These are phyloP conservation scores for Nakazawaea ernobii DNA, from an alignment of 805 yeast genomes.

Conservation along the genomic window DNA sequence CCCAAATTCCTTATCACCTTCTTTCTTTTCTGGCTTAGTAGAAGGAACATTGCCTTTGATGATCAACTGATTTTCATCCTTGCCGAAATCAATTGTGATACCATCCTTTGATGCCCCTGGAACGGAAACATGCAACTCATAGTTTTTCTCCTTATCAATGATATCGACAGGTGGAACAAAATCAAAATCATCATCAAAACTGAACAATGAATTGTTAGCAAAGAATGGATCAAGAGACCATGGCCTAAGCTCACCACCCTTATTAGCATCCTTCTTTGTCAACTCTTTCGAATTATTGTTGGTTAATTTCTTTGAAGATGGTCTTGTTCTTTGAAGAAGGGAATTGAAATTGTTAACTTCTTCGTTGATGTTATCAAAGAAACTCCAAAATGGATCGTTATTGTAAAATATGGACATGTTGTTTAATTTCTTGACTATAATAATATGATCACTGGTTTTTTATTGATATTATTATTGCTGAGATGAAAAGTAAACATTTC, in stretches of 20 bases:
- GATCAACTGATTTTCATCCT: conserved; percentile 34
- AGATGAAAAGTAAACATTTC: neutral
- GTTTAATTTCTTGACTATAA: neutral
- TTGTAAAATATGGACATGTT: conserved; percentile 14
- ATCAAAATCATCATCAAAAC: conserved; percentile 10
- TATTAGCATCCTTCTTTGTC: conserved; percentile 8
- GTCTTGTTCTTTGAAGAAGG: conserved; percentile 20
- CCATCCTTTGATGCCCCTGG: conserved; percentile 43
- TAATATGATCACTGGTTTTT: neutral
- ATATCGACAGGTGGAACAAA: conserved; percentile 41
- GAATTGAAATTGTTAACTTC: conserved; percentile 35
- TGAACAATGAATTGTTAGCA: conserved; percentile 3
- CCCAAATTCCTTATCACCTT: conserved; percentile 12
- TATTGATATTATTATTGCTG: neutral
- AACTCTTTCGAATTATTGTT: conserved; percentile 5
- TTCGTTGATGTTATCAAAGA: conserved; percentile 35
- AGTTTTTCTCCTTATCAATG: conserved; percentile 35
- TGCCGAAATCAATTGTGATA: conserved; percentile 40
- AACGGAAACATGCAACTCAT: conserved; percentile 36
- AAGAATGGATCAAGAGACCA: conserved; percentile 20
- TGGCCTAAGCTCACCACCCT: conserved; percentile 18
- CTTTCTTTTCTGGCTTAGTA: conserved; percentile 6
- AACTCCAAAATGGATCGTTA: conserved; percentile 36
- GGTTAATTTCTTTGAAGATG: neutral
- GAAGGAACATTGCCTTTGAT: conserved; percentile 38